phyloP scores from a whole-genome alignment of 1,284 basidiomycete genomes.

The Moesziomyces parantarcticus region DNA sequence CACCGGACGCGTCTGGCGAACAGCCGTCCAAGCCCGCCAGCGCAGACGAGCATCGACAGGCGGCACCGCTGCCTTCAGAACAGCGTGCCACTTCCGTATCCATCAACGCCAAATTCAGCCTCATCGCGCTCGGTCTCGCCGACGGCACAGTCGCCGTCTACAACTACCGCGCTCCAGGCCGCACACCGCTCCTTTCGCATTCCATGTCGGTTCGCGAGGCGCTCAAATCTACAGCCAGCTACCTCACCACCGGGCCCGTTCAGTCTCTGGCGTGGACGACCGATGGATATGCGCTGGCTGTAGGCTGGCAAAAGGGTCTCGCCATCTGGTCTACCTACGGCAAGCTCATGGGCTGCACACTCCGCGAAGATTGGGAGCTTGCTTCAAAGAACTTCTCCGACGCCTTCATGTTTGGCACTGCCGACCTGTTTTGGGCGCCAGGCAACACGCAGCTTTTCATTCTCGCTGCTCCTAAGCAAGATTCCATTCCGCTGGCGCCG shows the following conservation, averaged over 20 bases:
- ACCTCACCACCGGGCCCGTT: slow-evolving; percentile 76
- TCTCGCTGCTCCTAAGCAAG: slow-evolving; percentile 28
- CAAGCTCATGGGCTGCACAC: slow-evolving; percentile 78
- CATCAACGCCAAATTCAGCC: slow-evolving; percentile 84
- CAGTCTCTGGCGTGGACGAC: slow-evolving; percentile 75
- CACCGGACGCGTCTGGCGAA: background rate
- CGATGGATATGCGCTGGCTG: slow-evolving; percentile 98
- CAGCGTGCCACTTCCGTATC: slow-evolving; percentile 75
- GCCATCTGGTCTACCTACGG: slow-evolving; percentile 91
- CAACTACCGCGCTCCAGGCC: slow-evolving; percentile 52
- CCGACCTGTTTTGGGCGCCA: slow-evolving; percentile 64
- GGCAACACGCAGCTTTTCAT: slow-evolving; percentile 59
- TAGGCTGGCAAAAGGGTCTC: slow-evolving; percentile 90
- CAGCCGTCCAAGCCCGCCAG: background rate
- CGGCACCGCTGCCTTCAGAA: slow-evolving; percentile 68
- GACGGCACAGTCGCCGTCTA: slow-evolving; percentile 70
- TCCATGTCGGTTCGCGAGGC: slow-evolving; percentile 61
- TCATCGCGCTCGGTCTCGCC: slow-evolving; percentile 83
- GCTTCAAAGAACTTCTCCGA: slow-evolving; percentile 73
- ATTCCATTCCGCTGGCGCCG: slow-evolving; percentile 10
- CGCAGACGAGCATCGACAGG: background rate
- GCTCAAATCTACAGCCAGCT: slow-evolving; percentile 66
- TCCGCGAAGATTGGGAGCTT: slow-evolving; percentile 77
- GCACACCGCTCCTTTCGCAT: slow-evolving; percentile 58
- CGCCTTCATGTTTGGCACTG: slow-evolving; percentile 82